Base-by-base conservation (phyloP, 1,284 basidiomycete genomes). In the Boletus austroedulis region DNA sequence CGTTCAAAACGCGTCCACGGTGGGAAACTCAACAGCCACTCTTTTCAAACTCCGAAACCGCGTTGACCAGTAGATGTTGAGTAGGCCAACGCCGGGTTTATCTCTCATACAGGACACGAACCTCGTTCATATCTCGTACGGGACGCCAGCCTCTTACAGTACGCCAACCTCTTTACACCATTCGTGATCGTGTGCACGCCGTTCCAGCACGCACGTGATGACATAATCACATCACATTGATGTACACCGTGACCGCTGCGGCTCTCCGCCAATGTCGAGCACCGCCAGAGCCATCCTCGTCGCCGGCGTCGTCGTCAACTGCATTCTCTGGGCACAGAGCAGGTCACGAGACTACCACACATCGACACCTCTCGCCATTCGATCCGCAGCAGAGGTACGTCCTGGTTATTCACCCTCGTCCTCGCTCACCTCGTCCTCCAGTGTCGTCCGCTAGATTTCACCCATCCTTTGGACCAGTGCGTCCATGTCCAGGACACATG, bases 241-340 rank as follows among this genome's bases (percentile, higher is more conserved):
- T n/a, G n/a, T n/a, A n/a, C n/a, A n/a, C n/a, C n/a, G n/a, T n/a
- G n/a, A 40, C 38, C 38, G 19, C 38, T 23, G 40, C 40, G 21
- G 21, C 21, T 43, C 40, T 15, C 36, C 15, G 29, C n/a, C 40
- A n/a, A 80, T 81, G 79, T 62, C 75, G 59, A 73, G 73, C 56
- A 69, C 72, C 28, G 75, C 80, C 56, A 82, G 78, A 69, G 64
- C 81, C 10, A 64, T 82, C 31, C 83, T 89, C 62, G 73, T 82
- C 38, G 59, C 77, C 54, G 66, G 80, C 48, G 71, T 90, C 65
- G 67, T 79, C 59, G 45, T 83, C 45, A 84, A 86, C 62, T 79
- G 78, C 63, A 62, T 89, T 36, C 74, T 90, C 46, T 89, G 83
- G 85, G 86, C 87, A 19, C 80, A 82, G 64, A 82, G 82, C 70